phyloP scores from a whole-genome alignment of 2,329 filamentous ascomycete genomes.

The Botryotinia calthae region DNA sequence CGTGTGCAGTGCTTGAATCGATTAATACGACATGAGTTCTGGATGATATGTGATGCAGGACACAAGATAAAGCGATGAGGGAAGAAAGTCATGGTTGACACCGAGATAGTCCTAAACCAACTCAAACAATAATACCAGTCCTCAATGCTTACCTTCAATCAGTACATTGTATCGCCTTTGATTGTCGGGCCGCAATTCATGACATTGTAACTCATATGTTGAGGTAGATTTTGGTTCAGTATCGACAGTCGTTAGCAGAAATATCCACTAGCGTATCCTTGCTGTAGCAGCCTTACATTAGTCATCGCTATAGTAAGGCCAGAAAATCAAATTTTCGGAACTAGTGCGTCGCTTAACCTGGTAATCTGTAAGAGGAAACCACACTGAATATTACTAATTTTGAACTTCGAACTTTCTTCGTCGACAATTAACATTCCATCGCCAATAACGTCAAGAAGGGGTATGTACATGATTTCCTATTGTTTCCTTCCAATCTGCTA shows the following conservation, averaged over 20 bases:
- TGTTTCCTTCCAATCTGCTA: not conserved
- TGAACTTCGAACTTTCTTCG: constrained; percentile 3
- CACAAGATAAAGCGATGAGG: not conserved
- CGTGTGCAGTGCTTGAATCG: not conserved
- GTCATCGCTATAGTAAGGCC: too few relatives aligned
- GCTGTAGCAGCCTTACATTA: not conserved
- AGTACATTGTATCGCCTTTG: too few relatives aligned
- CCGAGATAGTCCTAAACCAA: constrained; percentile 8
- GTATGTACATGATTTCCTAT: not conserved
- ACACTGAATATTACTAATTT: too few relatives aligned
- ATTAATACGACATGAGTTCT: not conserved
- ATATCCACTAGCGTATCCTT: constrained; percentile 15
- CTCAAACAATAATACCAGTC: not conserved
- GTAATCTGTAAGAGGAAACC: too few relatives aligned
- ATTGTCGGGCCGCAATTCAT: not conserved
- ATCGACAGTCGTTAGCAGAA: constrained; percentile 16
- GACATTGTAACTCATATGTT: constrained; percentile 5
- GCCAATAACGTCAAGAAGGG: constrained; percentile 20
- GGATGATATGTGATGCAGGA: not conserved
- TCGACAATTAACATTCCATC: constrained; percentile 16
- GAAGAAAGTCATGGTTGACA: not conserved
- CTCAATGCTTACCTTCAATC: not conserved
- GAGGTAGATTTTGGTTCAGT: not conserved
- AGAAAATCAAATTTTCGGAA: too few relatives aligned
- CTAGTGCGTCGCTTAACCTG: too few relatives aligned